These are phyloP conservation scores for Colletotrichum lindemuthianum DNA, from an alignment of 2,329 filamentous ascomycete genomes.

Conservation along the genomic window DNA sequence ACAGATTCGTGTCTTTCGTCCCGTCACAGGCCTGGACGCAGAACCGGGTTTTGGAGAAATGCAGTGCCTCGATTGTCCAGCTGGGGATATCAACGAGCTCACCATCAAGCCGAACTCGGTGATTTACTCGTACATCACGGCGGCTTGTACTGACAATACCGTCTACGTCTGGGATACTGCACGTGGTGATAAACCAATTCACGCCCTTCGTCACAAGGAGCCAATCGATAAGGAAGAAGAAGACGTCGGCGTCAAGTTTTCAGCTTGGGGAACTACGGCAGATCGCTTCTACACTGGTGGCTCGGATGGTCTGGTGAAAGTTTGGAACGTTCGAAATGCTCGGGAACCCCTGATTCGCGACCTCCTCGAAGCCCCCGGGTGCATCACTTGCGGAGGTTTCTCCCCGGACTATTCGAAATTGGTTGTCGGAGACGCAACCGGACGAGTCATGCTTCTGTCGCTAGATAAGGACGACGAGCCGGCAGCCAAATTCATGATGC, in stretches of 20 bases:
- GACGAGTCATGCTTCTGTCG: conserved; percentile 66
- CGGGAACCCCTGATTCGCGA: conserved; percentile 59
- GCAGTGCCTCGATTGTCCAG: conserved; percentile 67
- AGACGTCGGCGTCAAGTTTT: conserved; percentile 72
- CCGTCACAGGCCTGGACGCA: conserved; percentile 42
- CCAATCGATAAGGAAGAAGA: conserved; percentile 60
- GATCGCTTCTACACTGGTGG: conserved; percentile 72
- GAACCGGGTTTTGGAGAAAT: conserved; percentile 54
- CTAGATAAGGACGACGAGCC: conserved; percentile 55
- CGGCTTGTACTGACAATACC: conserved; percentile 69
- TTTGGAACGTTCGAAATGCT: conserved; percentile 67
- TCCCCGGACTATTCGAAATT: conserved; percentile 65
- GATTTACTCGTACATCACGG: conserved; percentile 64
- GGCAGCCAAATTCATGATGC: conserved; percentile 46
- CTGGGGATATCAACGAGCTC: conserved; percentile 71
- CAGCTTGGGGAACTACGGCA: conserved; percentile 66
- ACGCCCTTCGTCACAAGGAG: conserved; percentile 63
- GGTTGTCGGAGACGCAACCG: conserved; percentile 69
- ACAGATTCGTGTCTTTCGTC: conserved; percentile 66
- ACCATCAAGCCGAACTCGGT: conserved; percentile 66
- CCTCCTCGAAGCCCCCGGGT: conserved; percentile 63
- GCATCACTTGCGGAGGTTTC: conserved; percentile 68
- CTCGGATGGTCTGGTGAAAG: conserved; percentile 70
- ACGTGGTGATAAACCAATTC: conserved; percentile 63
- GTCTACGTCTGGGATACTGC: conserved; percentile 73